Evolutionary conservation across 2,329 filamentous ascomycete species (phyloP), one percentile per base, ranked within the genome.

Genomic region (Fusarium sp.): DNA sequence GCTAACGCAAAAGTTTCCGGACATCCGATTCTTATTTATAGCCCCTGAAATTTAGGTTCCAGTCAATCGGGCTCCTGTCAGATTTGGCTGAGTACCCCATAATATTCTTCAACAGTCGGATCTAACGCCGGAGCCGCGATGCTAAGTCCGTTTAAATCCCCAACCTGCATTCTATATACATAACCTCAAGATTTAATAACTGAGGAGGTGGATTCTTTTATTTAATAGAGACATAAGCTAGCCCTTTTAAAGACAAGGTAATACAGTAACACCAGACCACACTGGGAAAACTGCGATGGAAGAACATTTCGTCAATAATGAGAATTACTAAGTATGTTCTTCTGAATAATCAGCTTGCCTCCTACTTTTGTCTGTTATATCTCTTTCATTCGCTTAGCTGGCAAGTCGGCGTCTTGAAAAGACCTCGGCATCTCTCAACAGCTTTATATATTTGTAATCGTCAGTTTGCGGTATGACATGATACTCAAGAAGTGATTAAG

Each of bases 401-500:
- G 0, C 11, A 45, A 25, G 16, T 57, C 49, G 59, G 38, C 39
- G 25, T 57, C 16, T 61, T 31, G 5, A 4, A 31, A 39, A n/a
- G 11, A 25, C 59, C 49, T 57, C 39, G 59, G 49, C 4, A 19
- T 61, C 38, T 61, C 21, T 7, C 11, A 1, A 0, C 19, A 31
- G 7, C 8, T 14, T 12, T 10, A 9, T 23, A 7, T 6, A 33
- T 60, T 60, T 33, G 19, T 52, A 52, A 60, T 38, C 23, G 27
- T 35, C n/a, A 15, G 23, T 18, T 45, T 25, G 27, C 12, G 6
- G 7, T n/a, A 7, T 15, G 0, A 18, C 12, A 11, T 14, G 7
- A 9, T 1, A 15, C 7, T 18, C 0, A 1, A 18, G 3, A 33
- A 27, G 16, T 16, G 2, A 4, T 1, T 4, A 14, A 12, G 0